A percentile compares a stretch with the other conserved stretches of the same genome.
phyloP scores from a whole-genome alignment of 352 stramenopile species.

The Phytophthora fragariae region DNA sequence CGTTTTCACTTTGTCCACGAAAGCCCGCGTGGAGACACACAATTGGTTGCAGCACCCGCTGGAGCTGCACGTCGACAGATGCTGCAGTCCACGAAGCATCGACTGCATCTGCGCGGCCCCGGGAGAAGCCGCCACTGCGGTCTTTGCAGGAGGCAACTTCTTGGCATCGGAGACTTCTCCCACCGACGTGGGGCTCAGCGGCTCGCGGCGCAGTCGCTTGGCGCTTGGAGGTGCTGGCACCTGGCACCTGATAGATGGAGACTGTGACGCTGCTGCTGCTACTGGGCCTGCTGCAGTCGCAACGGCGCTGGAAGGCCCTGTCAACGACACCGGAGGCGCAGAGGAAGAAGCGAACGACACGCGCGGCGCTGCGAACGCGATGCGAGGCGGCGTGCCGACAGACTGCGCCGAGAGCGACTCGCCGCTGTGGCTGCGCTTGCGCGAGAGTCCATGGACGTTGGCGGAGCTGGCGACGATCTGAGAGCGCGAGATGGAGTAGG shows the following conservation, averaged over 20 bases:
- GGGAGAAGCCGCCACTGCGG: slow-evolving; percentile 21
- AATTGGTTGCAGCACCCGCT: slow-evolving; percentile 58
- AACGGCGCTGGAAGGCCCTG: neutral
- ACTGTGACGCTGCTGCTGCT: neutral
- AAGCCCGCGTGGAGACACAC: slow-evolving; percentile 61
- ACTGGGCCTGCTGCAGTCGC: neutral
- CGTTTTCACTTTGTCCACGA: slow-evolving; percentile 58
- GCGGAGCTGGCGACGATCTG: slow-evolving; percentile 17
- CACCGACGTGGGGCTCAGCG: slow-evolving; percentile 56
- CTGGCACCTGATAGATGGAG: slow-evolving; percentile 25
- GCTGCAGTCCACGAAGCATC: slow-evolving; percentile 58
- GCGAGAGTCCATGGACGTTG: slow-evolving; percentile 12
- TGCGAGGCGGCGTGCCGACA: slow-evolving; percentile 3
- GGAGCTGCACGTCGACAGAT: slow-evolving; percentile 45
- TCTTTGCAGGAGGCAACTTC: slow-evolving; percentile 28
- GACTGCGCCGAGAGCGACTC: slow-evolving; percentile 16
- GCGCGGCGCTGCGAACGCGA: slow-evolving; percentile 11
- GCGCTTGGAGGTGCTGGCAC: slow-evolving; percentile 11
- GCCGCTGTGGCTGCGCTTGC: slow-evolving; percentile 31
- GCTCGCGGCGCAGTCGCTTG: slow-evolving; percentile 49
- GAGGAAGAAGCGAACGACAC: slow-evolving; percentile 2
- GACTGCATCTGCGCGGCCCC: slow-evolving; percentile 65
- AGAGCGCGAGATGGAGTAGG: slow-evolving; percentile 34
- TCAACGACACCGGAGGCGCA: neutral
- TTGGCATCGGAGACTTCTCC: slow-evolving; percentile 45